A percentile compares a stretch with the other conserved stretches of the same genome.
Evolutionary conservation across 1,139 yeast species (phyloP).

Genomic region (Candida neerlandica): DNA sequence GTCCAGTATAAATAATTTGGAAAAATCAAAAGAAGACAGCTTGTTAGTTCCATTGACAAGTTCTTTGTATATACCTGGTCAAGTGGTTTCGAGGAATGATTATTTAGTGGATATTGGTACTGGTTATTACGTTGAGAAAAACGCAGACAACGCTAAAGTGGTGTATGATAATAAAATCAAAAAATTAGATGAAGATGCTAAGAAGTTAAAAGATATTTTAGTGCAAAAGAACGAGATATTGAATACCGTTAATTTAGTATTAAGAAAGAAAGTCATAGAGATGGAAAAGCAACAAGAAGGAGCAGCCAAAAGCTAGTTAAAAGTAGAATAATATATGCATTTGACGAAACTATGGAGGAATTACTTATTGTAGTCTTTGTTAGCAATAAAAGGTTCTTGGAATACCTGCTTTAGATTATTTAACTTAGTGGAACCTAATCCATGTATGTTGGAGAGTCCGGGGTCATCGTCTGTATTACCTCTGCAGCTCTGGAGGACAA

Average conservation of each 20-base stretch:
- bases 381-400: conserved; percentile 55
- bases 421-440: conserved; percentile 60
- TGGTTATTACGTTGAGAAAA: conserved; percentile 89
- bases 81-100: conserved; percentile 58
- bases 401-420: conserved; percentile 46
- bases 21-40: conserved; percentile 42
- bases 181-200: conserved; percentile 72
- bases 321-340: conserved; percentile 1
- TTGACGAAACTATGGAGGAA: neutral
- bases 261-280: conserved; percentile 48
- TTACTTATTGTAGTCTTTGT: conserved; percentile 27
- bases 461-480: conserved; percentile 23
- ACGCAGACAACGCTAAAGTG: conserved; percentile 61
- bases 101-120: conserved; percentile 96
- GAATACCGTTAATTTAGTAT: conserved; percentile 55
- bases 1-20: conserved; percentile 63
- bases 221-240: conserved; percentile 60
- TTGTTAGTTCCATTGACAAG: conserved; percentile 86
- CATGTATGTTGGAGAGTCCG: conserved; percentile 40
- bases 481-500: conserved; percentile 35
- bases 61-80: conserved; percentile 89
- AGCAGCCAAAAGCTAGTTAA: conserved; percentile 1
- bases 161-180: conserved; percentile 77
- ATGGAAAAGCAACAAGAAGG: conserved; percentile 38
- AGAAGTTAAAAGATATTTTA: conserved; percentile 73